Base-by-base conservation (phyloP, 257 asterid genomes). In the Apocynum venetum region DNA sequence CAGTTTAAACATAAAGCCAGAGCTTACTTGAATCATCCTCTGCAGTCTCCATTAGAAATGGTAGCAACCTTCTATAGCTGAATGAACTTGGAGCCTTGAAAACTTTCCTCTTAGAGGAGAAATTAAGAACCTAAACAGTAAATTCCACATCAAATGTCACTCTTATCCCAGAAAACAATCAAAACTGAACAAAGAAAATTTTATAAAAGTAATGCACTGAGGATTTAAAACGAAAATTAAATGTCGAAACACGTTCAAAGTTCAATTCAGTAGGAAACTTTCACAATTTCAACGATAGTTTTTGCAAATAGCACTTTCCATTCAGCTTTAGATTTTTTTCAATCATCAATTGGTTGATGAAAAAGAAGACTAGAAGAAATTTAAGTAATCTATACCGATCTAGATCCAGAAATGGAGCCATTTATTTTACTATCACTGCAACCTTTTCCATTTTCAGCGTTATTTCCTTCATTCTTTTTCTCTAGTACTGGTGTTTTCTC, bases 1-100 rank as follows among this genome's bases (percentile, higher is more conserved):
- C 60, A 8, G 0, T 77, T 4, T 40, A 56, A 68, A n/a, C 12
- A 43, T 73, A 59, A 59, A 31, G 51, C 36, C 59, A 41, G 73
- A 72, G 72, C 84, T 80, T 84, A 92, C 97, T n/a, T 17, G 88
- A 77, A 47, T 84, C 80, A 59, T 87, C 91, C 73, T 86, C 87
- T 60, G 64, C 80, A 60, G 84, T 81, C 74, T 82, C 90, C 84
- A 55, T 83, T 66, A 93, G 70, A 87, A 86, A 92, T 1, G 97
- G 97, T 79, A 92, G 91, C 93, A 93, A 66, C 86, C 97, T 89
- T 79, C 88, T 84, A 74, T 89, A 93, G 88, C 93, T 87, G 80
- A 89, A 87, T 53, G 92, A 90, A 80, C 85, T 87, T 15, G 94
- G 87, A 75, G 83, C 44, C 84, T 82, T 84, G 83, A 88, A 90